Percentiles rank a stretch among this genome's conserved stretches.
Evolutionary conservation across 2,329 filamentous ascomycete genomes (phyloP).

Genomic region (Ophiostoma tasmaniense): DNA sequence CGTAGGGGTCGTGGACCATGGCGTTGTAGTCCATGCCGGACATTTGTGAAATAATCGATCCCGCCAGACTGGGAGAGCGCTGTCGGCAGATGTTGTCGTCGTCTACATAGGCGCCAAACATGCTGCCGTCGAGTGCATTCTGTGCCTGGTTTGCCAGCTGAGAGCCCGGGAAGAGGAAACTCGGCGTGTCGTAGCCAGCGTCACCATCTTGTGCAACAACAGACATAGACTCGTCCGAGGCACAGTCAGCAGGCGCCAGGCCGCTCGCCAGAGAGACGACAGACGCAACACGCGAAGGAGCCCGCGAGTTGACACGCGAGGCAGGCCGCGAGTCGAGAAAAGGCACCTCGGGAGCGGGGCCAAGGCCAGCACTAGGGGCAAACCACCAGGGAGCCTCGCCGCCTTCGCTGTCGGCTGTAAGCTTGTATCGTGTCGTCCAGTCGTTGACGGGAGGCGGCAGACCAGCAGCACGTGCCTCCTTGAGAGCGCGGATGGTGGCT

Average conservation of each 20-base stretch:
- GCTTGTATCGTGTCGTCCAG: slow-evolving; percentile 81
- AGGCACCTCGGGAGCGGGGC: slow-evolving; percentile 8
- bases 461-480: slow-evolving; percentile 41
- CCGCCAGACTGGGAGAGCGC: slow-evolving; percentile 71
- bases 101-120: slow-evolving; percentile 62
- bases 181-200: slow-evolving; percentile 44
- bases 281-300: slow-evolving; percentile 41
- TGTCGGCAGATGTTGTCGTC: slow-evolving; percentile 51
- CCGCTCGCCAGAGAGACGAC: slow-evolving; percentile 33
- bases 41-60: slow-evolving; percentile 65
- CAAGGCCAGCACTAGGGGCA: slow-evolving; percentile 11
- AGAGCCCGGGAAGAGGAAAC: slow-evolving; percentile 35
- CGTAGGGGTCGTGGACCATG: slow-evolving; percentile 55
- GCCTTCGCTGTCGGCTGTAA: slow-evolving; percentile 41
- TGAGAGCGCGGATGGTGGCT: slow-evolving; percentile 48
- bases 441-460: slow-evolving; percentile 51
- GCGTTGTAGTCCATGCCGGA: slow-evolving; percentile 54
- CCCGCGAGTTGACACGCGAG: slow-evolving; percentile 36
- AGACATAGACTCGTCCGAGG: slow-evolving; percentile 27
- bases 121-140: slow-evolving; percentile 63
- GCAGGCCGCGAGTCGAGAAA: slow-evolving; percentile 26
- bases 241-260: slow-evolving; percentile 27
- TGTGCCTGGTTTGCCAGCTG: slow-evolving; percentile 27
- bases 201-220: slow-evolving; percentile 22
- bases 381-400: slow-evolving; percentile 32